Conservation (phyloP, 495 filamentous ascomycete species). For the Penicillium manginii region DNA sequence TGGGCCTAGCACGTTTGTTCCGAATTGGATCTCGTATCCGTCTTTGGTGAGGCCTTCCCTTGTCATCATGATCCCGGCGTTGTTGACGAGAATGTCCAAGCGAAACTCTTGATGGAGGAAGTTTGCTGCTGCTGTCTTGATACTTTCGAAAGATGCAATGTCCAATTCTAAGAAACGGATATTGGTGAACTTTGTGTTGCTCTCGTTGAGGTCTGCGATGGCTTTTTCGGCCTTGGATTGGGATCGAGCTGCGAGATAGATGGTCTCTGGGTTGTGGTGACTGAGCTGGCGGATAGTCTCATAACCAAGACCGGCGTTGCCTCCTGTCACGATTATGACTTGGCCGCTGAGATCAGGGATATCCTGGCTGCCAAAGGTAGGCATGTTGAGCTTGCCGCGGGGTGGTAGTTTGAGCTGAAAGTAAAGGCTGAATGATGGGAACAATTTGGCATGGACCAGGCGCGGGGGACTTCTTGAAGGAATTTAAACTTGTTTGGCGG, state of each 20-base stretch:
- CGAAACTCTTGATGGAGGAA: neutral
- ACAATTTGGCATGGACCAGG: too few species aligned
- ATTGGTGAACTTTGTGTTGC: neutral
- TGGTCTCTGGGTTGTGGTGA: neutral
- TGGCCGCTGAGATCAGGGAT: neutral
- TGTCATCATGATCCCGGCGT: neutral
- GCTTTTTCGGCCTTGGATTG: neutral
- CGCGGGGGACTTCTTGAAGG: too few species aligned
- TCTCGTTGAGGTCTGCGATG: neutral
- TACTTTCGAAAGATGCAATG: neutral
- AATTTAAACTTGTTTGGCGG: too few species aligned
- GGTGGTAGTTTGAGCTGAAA: too few species aligned
- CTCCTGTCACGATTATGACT: neutral
- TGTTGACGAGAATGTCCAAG: neutral
- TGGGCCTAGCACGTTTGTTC: neutral
- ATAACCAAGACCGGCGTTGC: neutral
- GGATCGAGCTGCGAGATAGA: neutral
- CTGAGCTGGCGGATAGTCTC: neutral
- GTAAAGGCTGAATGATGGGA: too few species aligned
- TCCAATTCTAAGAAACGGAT: neutral
- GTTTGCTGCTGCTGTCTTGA: neutral
- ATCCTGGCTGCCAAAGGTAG: neutral
- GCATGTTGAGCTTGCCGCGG: too few species aligned
- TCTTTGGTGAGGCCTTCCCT: neutral
- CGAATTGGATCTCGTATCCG: slow-evolving; percentile 1